Conservation (phyloP, 2,329 filamentous ascomycete genomes). For the Penicillium corylophilum region DNA sequence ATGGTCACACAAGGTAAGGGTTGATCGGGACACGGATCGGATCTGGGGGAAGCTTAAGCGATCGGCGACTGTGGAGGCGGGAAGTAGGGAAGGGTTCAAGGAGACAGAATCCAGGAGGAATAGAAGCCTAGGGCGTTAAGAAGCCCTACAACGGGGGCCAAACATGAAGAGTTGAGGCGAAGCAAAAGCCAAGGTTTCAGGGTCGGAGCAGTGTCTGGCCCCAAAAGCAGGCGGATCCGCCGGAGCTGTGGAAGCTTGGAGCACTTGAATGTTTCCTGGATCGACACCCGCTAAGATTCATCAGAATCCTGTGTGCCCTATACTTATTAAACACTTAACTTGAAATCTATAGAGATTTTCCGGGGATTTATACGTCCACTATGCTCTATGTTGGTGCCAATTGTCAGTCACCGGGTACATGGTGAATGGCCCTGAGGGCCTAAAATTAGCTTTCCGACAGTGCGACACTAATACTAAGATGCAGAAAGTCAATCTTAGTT, state of each 20-base stretch:
- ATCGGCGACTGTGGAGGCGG: conserved; percentile 14
- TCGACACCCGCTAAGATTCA: neutral
- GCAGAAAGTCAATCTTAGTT: neutral
- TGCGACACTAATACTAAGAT: neutral
- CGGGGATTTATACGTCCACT: neutral
- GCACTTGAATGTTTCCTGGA: conserved; percentile 1
- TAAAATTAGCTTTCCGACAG: neutral
- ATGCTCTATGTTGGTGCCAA: neutral
- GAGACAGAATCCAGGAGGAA: neutral
- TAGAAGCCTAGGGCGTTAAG: neutral
- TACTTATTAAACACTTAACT: neutral
- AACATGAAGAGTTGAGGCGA: conserved; percentile 2
- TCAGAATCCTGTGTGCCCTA: neutral
- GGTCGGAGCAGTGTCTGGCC: neutral
- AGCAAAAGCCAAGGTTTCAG: conserved; percentile 1
- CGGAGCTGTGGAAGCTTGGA: conserved; percentile 6
- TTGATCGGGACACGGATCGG: conserved; percentile 5
- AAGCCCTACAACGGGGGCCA: conserved; percentile 4
- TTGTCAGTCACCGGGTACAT: neutral
- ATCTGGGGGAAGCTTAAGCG: conserved; percentile 14
- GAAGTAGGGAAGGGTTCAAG: neutral
- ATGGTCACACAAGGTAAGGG: conserved; percentile 26
- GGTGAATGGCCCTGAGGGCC: neutral
- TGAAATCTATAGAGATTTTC: neutral
- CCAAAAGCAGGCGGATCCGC: conserved; percentile 8